Conservation (phyloP, 2,329 filamentous ascomycete genomes). For the Thelonectria olida region DNA sequence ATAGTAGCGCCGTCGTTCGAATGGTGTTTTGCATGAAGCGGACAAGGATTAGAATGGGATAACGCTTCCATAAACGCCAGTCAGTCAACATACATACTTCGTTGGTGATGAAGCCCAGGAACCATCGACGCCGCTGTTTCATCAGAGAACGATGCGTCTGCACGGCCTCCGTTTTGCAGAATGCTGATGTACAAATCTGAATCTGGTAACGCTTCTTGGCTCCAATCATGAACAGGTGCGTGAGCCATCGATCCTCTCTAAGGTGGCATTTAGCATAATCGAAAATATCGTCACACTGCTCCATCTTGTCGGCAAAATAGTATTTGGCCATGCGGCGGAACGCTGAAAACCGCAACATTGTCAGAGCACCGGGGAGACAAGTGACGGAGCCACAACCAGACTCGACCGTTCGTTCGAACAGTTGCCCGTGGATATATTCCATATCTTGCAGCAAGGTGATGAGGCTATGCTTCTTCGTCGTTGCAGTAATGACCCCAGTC, state of each 20-base stretch:
- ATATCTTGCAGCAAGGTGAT: conserved; percentile 96
- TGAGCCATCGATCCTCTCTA: conserved; percentile 96
- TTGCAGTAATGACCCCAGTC: conserved; percentile 97
- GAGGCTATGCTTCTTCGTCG: conserved; percentile 85
- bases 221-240: conserved; percentile 98
- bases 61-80: conserved; percentile 88
- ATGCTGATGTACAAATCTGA: conserved; percentile 96
- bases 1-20: conserved; percentile 89
- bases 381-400: conserved; percentile 94
- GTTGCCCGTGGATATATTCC: conserved; percentile 96
- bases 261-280: conserved; percentile 96
- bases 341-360: conserved; percentile 93
- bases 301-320: conserved; percentile 97
- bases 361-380: conserved; percentile 93
- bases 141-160: conserved; percentile 86
- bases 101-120: conserved; percentile 96
- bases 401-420: conserved; percentile 95
- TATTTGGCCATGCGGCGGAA: conserved; percentile 98
- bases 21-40: conserved; percentile 97
- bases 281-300: conserved; percentile 94
- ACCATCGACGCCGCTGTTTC: conserved; percentile 96
- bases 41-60: conserved; percentile 85
- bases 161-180: conserved; percentile 98
- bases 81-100: conserved; percentile 99
- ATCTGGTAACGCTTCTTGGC: conserved; percentile 94